These are phyloP conservation scores for Puccinia hordei DNA, from an alignment of 1,284 basidiomycete species.

Conservation along the genomic window DNA sequence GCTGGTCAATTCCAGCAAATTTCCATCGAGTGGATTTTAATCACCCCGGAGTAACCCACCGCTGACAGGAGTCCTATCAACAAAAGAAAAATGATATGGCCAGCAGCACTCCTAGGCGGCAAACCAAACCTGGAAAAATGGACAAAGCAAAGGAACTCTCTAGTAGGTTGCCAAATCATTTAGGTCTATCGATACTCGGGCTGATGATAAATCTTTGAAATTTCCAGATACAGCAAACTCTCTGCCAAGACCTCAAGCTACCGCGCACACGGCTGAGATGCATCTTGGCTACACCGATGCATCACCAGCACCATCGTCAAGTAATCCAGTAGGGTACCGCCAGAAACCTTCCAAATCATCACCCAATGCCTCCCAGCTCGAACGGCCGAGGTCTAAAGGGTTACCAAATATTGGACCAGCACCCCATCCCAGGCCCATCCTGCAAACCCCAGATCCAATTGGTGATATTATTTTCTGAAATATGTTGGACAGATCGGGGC, in stretches of 20 bases:
- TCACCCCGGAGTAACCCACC: no score
- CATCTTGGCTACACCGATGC: not conserved
- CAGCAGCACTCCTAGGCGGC: not conserved
- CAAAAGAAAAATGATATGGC: not conserved
- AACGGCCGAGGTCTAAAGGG: not conserved
- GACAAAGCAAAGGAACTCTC: not conserved
- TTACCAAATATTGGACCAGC: not conserved
- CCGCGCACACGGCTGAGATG: not conserved
- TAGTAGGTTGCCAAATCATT: not conserved
- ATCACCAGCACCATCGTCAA: not conserved
- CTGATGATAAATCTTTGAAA: not conserved
- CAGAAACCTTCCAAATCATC: constrained; percentile 8
- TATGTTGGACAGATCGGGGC: not conserved
- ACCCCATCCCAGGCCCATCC: not conserved
- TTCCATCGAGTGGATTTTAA: no score
- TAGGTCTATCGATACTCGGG: no score
- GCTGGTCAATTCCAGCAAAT: no score
- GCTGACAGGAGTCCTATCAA: not conserved
- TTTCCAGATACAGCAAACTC: not conserved
- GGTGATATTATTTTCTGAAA: not conserved
- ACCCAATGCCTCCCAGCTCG: constrained; percentile 1
- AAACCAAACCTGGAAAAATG: not conserved
- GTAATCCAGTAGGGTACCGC: not conserved
- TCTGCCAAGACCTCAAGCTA: not conserved
- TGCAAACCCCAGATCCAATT: not conserved